A percentile compares a stretch with the other conserved stretches of the same genome.
Conservation (phyloP, 345 rosid species). For the Salix purpurea region DNA sequence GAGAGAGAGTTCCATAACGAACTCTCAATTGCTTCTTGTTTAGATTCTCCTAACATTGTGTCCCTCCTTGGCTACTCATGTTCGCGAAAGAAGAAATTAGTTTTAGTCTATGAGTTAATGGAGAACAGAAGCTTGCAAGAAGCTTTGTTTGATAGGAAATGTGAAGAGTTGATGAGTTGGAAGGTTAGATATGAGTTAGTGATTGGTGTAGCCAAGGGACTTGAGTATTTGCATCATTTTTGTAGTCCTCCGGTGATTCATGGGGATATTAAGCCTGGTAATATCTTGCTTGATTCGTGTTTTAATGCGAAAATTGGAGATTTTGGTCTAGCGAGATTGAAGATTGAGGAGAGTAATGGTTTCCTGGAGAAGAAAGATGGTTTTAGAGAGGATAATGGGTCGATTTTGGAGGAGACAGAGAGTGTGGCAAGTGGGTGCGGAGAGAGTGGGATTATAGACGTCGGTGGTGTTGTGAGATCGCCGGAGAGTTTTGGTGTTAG, state of each 20-base stretch:
- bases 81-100: constrained; percentile 37
- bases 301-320: constrained; percentile 70
- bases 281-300: constrained; percentile 45
- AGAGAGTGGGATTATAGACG: constrained; percentile 27
- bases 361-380: constrained; percentile 26
- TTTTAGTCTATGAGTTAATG: constrained; percentile 70
- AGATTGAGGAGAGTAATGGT: constrained; percentile 42
- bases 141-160: constrained; percentile 61
- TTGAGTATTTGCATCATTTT: constrained; percentile 21
- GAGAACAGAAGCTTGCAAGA: constrained; percentile 69
- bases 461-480: constrained; percentile 31
- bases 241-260: constrained; percentile 59
- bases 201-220: constrained; percentile 12
- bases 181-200: constrained; percentile 31
- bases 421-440: constrained; percentile 58
- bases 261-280: constrained; percentile 71
- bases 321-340: constrained; percentile 70
- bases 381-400: constrained; percentile 52
- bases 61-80: constrained; percentile 62
- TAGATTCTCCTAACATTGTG: constrained; percentile 29
- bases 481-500: constrained; percentile 49
- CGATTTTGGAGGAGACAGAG: constrained; percentile 62
- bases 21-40: constrained; percentile 20
- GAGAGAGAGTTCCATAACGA: constrained; percentile 82
- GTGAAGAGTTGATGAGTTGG: constrained; percentile 69